A percentile compares a stretch with the other conserved stretches of the same genome.
Evolutionary conservation across 139 green algal species (phyloP).

Genomic region (Chlamydomonas asymmetrica): DNA sequence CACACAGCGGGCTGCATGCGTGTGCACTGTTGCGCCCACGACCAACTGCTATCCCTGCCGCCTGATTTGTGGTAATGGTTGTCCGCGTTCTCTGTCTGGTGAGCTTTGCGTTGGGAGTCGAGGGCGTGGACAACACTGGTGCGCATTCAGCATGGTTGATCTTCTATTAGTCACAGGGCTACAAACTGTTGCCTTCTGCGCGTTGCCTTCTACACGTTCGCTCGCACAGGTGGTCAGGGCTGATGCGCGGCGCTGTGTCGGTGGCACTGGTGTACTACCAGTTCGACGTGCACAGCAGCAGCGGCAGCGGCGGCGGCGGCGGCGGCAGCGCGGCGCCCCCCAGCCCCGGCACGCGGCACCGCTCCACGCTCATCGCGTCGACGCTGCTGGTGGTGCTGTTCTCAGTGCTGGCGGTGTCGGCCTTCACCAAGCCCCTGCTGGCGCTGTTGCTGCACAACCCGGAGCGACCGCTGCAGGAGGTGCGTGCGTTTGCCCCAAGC

Average conservation of each 20-base stretch:
- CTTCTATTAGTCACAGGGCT: too few relatives aligned
- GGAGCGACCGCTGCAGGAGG: too few relatives aligned
- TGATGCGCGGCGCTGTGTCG: constrained; percentile 77
- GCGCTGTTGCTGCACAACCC: too few relatives aligned
- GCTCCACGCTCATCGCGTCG: constrained; percentile 72
- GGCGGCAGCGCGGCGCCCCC: background rate
- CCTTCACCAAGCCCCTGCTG: constrained; percentile 73
- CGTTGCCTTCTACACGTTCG: background rate
- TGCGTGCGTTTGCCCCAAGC: too few relatives aligned
- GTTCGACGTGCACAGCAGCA: constrained; percentile 46
- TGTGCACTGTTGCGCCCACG: too few relatives aligned
- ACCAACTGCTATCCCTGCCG: background rate
- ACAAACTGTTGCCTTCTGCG: background rate
- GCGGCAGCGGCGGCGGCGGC: background rate
- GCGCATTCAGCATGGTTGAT: too few relatives aligned
- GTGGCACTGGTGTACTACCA: constrained; percentile 83
- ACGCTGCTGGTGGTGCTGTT: constrained; percentile 74
- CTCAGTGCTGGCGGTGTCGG: constrained; percentile 59
- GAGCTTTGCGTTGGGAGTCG: background rate
- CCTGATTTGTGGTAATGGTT: background rate
- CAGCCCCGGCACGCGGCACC: constrained; percentile 23
- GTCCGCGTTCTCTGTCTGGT: background rate
- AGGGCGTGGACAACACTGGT: background rate
- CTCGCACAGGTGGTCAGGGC: constrained; percentile 64
- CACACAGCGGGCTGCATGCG: too few relatives aligned